A percentile compares a stretch with the other conserved stretches of the same genome.
Evolutionary conservation across 768 basidiomycete genomes (phyloP).

Genomic region (Leccinellum luteum): DNA sequence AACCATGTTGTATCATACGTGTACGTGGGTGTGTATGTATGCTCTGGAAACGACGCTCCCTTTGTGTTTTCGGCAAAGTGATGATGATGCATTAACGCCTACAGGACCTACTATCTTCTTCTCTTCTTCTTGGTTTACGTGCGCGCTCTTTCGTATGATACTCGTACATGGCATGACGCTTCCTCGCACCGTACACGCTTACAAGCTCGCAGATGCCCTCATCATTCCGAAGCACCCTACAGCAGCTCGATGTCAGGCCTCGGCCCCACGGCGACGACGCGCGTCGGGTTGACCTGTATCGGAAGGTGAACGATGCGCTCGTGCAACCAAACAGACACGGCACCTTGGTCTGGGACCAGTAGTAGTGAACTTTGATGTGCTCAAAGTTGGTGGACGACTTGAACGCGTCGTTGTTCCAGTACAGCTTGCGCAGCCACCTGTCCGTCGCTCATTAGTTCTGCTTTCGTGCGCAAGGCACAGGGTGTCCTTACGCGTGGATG

Average conservation of each 20-base stretch:
- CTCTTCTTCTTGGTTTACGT: not conserved
- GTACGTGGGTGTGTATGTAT: not conserved
- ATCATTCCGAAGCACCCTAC: constrained; percentile 18
- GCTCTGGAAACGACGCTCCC: not conserved
- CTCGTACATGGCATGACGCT: not conserved
- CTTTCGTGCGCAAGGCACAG: not conserved
- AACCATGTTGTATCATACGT: not conserved
- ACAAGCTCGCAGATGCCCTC: not conserved
- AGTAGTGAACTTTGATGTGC: constrained; percentile 56
- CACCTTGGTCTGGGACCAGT: constrained; percentile 34
- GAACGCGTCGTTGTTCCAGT: constrained; percentile 91
- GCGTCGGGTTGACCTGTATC: constrained; percentile 72
- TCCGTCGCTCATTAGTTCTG: not conserved
- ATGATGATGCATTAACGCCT: not conserved
- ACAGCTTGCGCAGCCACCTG: constrained; percentile 83
- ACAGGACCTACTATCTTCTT: not conserved
- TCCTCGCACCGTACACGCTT: not conserved
- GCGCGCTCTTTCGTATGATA: not conserved
- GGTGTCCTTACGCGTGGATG: constrained; percentile 49
- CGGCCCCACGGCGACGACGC: constrained; percentile 77
- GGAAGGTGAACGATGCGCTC: constrained; percentile 1
- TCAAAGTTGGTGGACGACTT: constrained; percentile 83
- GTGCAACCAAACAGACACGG: not conserved
- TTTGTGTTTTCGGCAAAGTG: not conserved
- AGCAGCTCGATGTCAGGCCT: constrained; percentile 64